A percentile compares a stretch with the other conserved stretches of the same genome.
Conservation (phyloP, 768 basidiomycete species). For the Tephrocybe sp. region DNA sequence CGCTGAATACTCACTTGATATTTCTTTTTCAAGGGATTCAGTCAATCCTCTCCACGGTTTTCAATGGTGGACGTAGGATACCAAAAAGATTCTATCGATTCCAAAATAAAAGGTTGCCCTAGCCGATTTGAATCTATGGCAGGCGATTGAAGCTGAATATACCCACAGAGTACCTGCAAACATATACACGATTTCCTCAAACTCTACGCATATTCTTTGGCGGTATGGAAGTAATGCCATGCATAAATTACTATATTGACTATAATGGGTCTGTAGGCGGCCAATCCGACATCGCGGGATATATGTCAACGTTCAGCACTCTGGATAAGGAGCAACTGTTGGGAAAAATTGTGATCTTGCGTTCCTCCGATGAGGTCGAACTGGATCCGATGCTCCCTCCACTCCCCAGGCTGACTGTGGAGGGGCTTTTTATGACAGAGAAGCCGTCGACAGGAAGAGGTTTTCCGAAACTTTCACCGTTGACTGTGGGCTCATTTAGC, state of each 20-base stretch:
- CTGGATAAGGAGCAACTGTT: conserved; percentile 61
- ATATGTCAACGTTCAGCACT: conserved; percentile 51
- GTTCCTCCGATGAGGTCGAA: conserved; percentile 42
- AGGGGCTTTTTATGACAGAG: conserved; percentile 46
- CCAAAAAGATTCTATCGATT: conserved; percentile 56
- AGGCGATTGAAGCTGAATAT: background rate
- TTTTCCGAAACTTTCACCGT: conserved; percentile 43
- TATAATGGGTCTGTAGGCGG: conserved; percentile 40
- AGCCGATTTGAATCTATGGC: background rate
- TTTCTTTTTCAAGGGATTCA: conserved; percentile 50
- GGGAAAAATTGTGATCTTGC: conserved; percentile 64
- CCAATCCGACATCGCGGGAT: conserved; percentile 43
- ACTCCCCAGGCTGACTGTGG: conserved; percentile 52
- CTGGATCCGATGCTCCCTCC: conserved; percentile 45
- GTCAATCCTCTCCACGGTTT: conserved; percentile 71
- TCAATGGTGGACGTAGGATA: conserved; percentile 66
- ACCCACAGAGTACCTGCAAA: conserved; percentile 62
- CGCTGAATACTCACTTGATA: conserved; percentile 1
- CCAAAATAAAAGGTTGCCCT: conserved; percentile 66
- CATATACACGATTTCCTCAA: conserved; percentile 69
- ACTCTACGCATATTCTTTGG: conserved; percentile 72
- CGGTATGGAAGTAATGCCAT: conserved; percentile 36
- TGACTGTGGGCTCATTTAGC: conserved; percentile 42
- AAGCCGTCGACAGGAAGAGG: conserved; percentile 28
- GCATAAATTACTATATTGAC: background rate